These are phyloP conservation scores for Bipolaris victoriae DNA, from an alignment of 2,329 filamentous ascomycete genomes.

Conservation along the genomic window DNA sequence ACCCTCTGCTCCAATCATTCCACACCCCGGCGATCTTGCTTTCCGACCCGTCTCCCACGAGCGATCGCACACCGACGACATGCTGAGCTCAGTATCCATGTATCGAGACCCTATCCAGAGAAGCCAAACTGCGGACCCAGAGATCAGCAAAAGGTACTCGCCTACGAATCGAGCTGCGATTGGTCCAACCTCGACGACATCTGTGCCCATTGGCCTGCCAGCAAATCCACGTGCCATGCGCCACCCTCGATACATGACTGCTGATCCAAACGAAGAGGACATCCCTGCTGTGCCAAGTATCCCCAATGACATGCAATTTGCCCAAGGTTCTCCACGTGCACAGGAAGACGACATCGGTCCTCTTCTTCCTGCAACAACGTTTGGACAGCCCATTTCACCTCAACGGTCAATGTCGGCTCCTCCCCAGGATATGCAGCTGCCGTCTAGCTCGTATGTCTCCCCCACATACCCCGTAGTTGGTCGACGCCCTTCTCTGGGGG, in stretches of 20 bases:
- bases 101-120: constrained; percentile 55
- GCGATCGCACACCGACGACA: constrained; percentile 51
- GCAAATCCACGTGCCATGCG: constrained; percentile 92
- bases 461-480: constrained; percentile 33
- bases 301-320: constrained; percentile 54
- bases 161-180: constrained; percentile 41
- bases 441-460: constrained; percentile 30
- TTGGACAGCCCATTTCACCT: constrained; percentile 49
- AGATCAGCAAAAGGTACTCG: constrained; percentile 50
- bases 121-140: constrained; percentile 70
- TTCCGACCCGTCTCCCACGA: constrained; percentile 43
- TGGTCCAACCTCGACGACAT: constrained; percentile 55
- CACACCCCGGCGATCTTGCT: constrained; percentile 67
- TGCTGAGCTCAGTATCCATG: constrained; percentile 43
- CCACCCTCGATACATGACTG: constrained; percentile 71
- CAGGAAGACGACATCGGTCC: constrained; percentile 55
- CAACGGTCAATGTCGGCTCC: constrained; percentile 57
- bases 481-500: constrained; percentile 48
- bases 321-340: constrained; percentile 29
- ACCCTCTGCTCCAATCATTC: constrained; percentile 79
- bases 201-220: constrained; percentile 74
- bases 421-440: constrained; percentile 49
- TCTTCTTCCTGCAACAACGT: constrained; percentile 56
- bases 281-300: constrained; percentile 63
- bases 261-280: constrained; percentile 58